Conservation (phyloP, 116 monocot genomes). For the Trichopus zeylanicus region DNA sequence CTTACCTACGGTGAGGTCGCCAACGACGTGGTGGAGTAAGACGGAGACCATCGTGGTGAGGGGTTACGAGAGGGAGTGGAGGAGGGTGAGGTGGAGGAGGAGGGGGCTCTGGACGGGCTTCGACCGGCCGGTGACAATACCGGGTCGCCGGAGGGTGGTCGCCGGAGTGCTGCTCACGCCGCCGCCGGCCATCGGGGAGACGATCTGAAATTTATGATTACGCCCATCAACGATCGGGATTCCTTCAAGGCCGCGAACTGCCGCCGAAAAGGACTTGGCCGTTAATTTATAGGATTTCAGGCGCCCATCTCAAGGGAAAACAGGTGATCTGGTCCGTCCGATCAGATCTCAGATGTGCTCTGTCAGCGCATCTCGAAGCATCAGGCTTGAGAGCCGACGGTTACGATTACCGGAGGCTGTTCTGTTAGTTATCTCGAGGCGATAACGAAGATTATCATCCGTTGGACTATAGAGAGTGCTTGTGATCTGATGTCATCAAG, state of each 20-base stretch:
- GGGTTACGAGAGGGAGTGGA: slow-evolving; percentile 53
- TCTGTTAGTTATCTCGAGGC: too few relatives aligned
- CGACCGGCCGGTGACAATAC: slow-evolving; percentile 9
- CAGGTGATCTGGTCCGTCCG: too few relatives aligned
- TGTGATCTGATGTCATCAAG: too few relatives aligned
- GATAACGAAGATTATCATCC: too few relatives aligned
- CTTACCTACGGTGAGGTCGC: slow-evolving; percentile 90
- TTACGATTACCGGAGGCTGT: too few relatives aligned
- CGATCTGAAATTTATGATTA: not conserved
- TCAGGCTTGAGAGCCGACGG: too few relatives aligned
- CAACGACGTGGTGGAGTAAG: slow-evolving; percentile 79
- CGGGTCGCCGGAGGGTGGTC: not conserved
- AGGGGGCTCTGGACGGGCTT: slow-evolving; percentile 35
- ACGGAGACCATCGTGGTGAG: slow-evolving; percentile 16
- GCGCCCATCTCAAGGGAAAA: too few relatives aligned
- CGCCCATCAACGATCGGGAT: not conserved
- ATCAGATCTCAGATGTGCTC: too few relatives aligned
- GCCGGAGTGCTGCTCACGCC: not conserved
- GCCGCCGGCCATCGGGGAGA: not conserved
- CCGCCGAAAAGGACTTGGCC: too few relatives aligned
- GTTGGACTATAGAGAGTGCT: too few relatives aligned
- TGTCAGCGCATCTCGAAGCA: too few relatives aligned
- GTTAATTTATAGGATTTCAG: too few relatives aligned
- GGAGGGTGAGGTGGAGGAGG: slow-evolving; percentile 53
- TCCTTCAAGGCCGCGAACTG: not conserved